Percentiles rank a stretch among this genome's conserved stretches.
Conservation (phyloP, 1,284 basidiomycete genomes). For the Naganishia cerealis region DNA sequence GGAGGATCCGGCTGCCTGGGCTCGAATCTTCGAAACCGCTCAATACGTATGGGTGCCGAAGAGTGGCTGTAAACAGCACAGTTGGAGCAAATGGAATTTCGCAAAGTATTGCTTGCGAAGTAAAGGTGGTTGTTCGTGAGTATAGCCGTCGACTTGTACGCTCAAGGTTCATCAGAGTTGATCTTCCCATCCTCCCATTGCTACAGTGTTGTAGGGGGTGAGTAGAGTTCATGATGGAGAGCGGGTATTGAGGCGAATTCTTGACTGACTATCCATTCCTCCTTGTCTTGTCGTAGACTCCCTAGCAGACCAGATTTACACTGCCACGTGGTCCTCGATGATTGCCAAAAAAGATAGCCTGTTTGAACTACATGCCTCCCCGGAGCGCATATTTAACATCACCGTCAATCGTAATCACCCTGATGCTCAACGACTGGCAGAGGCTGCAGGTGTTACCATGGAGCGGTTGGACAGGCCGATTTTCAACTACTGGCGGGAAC, state of each 20-base stretch:
- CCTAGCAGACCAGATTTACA: conserved; percentile 23
- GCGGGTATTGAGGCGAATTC: too few species aligned
- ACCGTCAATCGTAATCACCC: conserved; percentile 17
- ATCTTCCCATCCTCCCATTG: not conserved
- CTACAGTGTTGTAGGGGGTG: conserved; percentile 9
- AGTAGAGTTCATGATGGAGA: not conserved
- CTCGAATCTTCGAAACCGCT: conserved; percentile 19
- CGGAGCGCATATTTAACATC: conserved; percentile 19
- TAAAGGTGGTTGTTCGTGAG: conserved; percentile 28
- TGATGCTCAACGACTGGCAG: not conserved
- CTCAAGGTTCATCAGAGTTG: not conserved
- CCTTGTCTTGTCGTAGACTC: conserved; percentile 4
- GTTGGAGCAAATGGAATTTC: conserved; percentile 18
- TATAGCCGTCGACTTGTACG: not conserved
- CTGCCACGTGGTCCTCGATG: not conserved
- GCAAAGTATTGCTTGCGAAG: conserved; percentile 22
- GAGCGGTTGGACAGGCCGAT: conserved; percentile 9
- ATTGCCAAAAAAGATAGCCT: not conserved
- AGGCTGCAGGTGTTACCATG: conserved; percentile 15
- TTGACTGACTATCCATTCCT: not conserved
- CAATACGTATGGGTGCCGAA: conserved; percentile 28
- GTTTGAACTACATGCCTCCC: not conserved
- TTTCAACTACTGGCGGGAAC: conserved; percentile 25
- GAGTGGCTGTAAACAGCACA: conserved; percentile 15
- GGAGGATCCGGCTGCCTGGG: conserved; percentile 3